These are phyloP conservation scores for Mycena filopes DNA, from an alignment of 768 basidiomycete genomes.

Conservation along the genomic window DNA sequence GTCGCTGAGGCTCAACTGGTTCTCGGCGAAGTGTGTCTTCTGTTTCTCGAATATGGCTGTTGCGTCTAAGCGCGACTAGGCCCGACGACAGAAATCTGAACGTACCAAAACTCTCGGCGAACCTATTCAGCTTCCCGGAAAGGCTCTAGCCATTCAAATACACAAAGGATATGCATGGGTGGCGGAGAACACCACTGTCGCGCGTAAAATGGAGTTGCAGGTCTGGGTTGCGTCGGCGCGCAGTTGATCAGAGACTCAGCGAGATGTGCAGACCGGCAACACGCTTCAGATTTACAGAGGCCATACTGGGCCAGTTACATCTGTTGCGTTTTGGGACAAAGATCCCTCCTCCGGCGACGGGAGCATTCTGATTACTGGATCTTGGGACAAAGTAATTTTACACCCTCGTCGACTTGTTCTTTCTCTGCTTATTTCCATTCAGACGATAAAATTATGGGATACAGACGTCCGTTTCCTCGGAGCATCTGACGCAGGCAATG, in stretches of 20 bases:
- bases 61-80: conserved; percentile 50
- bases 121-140: conserved; percentile 81
- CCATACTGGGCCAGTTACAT: conserved; percentile 91
- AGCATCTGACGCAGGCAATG: conserved; percentile 9
- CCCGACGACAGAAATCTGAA: conserved; percentile 78
- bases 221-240: conserved; percentile 50
- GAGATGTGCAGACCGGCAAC: conserved; percentile 74
- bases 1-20: conserved; percentile 78
- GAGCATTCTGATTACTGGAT: conserved; percentile 82
- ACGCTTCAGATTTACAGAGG: conserved; percentile 81
- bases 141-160: conserved; percentile 77
- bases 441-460: conserved; percentile 93
- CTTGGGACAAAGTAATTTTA: conserved; percentile 86
- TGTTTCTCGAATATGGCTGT: conserved; percentile 9
- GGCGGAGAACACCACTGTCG: conserved; percentile 84
- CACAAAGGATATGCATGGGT: conserved; percentile 81
- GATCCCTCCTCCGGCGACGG: conserved; percentile 49
- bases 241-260: conserved; percentile 12
- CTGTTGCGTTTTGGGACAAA: conserved; percentile 72
- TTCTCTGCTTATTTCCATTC: conserved; percentile 29
- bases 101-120: conserved; percentile 77
- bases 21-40: conserved; percentile 62
- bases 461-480: conserved; percentile 61
- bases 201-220: conserved; percentile 80
- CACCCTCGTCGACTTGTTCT: neutral